Evolutionary conservation across 352 stramenopile species (phyloP), one percentile per base, ranked within the genome.

Genomic region (Thalassiosira sp.): DNA sequence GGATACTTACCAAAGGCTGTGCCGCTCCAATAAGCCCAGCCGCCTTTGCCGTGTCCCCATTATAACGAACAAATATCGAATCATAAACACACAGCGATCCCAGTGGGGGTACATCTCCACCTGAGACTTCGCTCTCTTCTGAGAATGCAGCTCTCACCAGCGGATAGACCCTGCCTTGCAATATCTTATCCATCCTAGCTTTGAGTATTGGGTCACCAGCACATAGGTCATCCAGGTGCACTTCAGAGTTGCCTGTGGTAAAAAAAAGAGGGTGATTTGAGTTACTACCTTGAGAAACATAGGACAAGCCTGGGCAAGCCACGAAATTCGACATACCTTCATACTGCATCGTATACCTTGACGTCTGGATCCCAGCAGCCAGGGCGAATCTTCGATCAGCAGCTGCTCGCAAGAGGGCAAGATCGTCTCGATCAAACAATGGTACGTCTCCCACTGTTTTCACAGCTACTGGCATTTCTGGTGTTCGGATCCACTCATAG

Each of bases 31-130:
- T 45, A 28, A 58, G 64, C 13, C 72, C 72, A 59, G 52, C 51
- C 11, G 46, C 35, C 52, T 46, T 72, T 64, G 72, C 72, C 58
- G 66, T 49, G 59, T 81, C 72, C 18, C 72, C 72, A 69, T 81
- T 76, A 53, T 81, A 81, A 18, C 72, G 58, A 43, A 81, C 72
- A 67, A 81, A 81, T 31, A 81, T 81, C 5, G 72, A 81, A 31
- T 81, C 72, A 66, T 81, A 81, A 27, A 81, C 72, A 61, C 72
- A 76, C 16, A 81, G 40, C 6, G 64, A 22, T 11, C 72, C 72
- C 43, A 58, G 43, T 62, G 72, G 65, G 35, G 52, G 52, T 8
- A 48, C 33, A 27, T 72, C 27, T 22, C n/a, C 48, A 20, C 71
- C 68, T 27, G 37, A 52, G 24, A 51, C 49, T 46, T 28, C 31